Conservation (phyloP, 2,329 filamentous ascomycete genomes). For the Ustulina deusta region DNA sequence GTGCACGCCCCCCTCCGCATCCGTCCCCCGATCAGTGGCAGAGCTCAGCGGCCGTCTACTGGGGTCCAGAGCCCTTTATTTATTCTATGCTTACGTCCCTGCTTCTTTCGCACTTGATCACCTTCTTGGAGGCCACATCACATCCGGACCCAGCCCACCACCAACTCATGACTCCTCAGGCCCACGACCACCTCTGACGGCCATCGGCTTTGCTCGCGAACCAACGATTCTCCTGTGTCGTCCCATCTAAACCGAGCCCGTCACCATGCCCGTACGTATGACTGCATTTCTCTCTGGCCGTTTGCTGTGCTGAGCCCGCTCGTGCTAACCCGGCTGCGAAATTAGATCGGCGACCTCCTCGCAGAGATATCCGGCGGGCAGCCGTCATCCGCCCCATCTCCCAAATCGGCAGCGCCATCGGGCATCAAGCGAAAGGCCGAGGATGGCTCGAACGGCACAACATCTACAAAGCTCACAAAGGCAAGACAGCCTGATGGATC, state of each 20-base stretch:
- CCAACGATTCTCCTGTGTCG: constrained; percentile 34
- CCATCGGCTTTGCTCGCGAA: constrained; percentile 39
- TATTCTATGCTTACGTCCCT: constrained; percentile 11
- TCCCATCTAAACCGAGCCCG: constrained; percentile 33
- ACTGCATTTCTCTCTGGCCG: neutral
- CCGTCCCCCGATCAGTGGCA: constrained; percentile 35
- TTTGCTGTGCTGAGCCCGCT: constrained; percentile 14
- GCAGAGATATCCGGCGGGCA: constrained; percentile 71
- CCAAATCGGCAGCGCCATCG: constrained; percentile 48
- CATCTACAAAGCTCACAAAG: constrained; percentile 46
- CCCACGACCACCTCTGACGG: constrained; percentile 44
- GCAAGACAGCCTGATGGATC: constrained; percentile 47
- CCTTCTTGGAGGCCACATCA: constrained; percentile 33
- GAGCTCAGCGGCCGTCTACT: constrained; percentile 18
- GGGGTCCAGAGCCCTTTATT: neutral
- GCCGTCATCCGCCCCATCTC: constrained; percentile 52
- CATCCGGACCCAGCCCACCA: constrained; percentile 44
- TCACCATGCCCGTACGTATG: constrained; percentile 56
- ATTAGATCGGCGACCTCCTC: constrained; percentile 67
- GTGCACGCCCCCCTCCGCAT: constrained; percentile 41
- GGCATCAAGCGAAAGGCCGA: constrained; percentile 69
- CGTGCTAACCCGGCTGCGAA: constrained; percentile 39
- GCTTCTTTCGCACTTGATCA: constrained; percentile 5
- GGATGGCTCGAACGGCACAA: constrained; percentile 55
- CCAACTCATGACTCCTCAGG: constrained; percentile 49